Evolutionary conservation across 768 basidiomycete genomes (phyloP), one percentile per base, ranked within the genome.

Genomic region (Termitomyces sp.): DNA sequence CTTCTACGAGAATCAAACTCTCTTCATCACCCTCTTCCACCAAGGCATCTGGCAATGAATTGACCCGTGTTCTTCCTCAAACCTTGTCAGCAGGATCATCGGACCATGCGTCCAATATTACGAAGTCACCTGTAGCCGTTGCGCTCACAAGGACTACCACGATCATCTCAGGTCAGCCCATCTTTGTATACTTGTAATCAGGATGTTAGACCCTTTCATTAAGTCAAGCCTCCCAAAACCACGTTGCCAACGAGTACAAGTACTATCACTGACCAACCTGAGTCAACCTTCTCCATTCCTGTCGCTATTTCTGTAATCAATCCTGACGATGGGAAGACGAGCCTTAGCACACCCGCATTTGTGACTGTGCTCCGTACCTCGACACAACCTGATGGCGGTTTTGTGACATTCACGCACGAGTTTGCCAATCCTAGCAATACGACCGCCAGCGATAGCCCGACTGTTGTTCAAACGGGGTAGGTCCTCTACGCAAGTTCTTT

Each of bases 321-420:
- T 55, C 55, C 69, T 8, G 54, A 67, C 4, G 68, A 75, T 58
- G 78, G 78, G 48, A 70, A 73, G 39, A 69, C 72, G 12, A 70
- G 73, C 20, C 62, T 79, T 37, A 74, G 75, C 0, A 75, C 78
- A 1, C 82, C 81, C 12, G 69, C 80, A 8, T 60, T 81, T 18
- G 71, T 83, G 33, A 82, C 83, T 3, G 70, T 79, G 24, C 61
- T 76, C 47, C 78, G 72, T 34, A 77, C 81, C 6, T 78, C 80
- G 2, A 80, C 78, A 18, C 71, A 73, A 58, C 60, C 78, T 7
- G 72, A 81, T 62, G 81, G 84, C 9, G 65, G 67, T 20, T 63
- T 77, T 24, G 69, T 78, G 20, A 83, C 82, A 3, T 68, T 76
- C 57, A 86, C 85, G 1, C 78, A 82, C 52, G 72, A 84, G 41